Base-by-base conservation (phyloP, 83 land plant genomes). In the Isoetes engelmannii region DNA sequence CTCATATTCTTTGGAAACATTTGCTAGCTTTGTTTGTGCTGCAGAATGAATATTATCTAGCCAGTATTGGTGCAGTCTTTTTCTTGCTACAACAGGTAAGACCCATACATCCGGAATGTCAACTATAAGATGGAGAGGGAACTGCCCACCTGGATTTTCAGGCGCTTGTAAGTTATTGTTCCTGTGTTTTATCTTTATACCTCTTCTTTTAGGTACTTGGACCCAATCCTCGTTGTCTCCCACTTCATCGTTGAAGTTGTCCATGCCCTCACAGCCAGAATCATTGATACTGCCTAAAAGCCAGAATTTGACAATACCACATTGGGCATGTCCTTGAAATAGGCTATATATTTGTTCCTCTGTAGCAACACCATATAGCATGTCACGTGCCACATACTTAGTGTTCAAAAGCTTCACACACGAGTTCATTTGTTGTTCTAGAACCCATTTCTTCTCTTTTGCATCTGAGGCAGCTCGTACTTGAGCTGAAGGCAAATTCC, bases 21-120 rank as follows among this genome's bases (percentile, higher is more conserved):
- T 9, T 12, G 59, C 10, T 5, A 76, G 2, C 8, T 63, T 44
- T 1, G 47, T 47, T 28, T 37, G 72, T 5, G 74, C 61, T 7
- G 57, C 7, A 48, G n/a, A 6, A 10, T 46, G n/a, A 4, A 57
- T 72, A 15, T 19, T 5, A 4, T 5, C 61, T 3, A 71, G 19
- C 70, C 69, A 72, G 19, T 71, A 46, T 10, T 56, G 41, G 46
- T 68, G 76, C 62, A 67, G 61, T 19, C 7, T 47, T 44, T 62
- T 54, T 43, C 74, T 12, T 44, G 43, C 63, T 68, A 53, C 9
- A 15, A 37, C 42, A 0, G 19, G 12, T 37, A 68, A 42, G 45
- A 8, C 0, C 74, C 74, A 74, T 7, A 68, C 45, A 55, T 67
- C 63, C 5, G 61, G 65, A 5, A 1, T 8, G 50, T 48, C 3